Percentiles rank a stretch among this genome's conserved stretches.
Conservation (phyloP, 306 rosid species). For the Hippophae tibetana region DNA sequence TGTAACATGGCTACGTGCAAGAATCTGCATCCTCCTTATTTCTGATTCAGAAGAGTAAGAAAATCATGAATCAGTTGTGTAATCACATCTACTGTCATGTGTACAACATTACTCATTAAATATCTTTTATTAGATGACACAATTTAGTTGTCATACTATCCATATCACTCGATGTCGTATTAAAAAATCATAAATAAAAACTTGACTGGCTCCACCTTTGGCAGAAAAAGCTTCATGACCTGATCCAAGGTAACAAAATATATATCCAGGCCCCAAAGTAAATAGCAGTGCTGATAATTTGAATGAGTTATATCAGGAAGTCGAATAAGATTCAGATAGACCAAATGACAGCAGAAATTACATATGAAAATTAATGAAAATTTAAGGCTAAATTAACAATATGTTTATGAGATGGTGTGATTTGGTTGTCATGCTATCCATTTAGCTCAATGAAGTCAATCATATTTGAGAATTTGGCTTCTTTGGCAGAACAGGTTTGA, state of each 20-base stretch:
- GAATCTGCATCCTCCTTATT: constrained; percentile 64
- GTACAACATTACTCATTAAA: background rate
- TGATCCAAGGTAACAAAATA: background rate
- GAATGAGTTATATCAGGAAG: too few relatives aligned
- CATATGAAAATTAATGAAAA: too few relatives aligned
- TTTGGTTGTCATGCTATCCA: background rate
- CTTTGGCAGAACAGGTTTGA: background rate
- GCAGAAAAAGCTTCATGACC: background rate
- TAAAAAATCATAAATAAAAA: background rate
- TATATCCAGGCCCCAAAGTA: background rate
- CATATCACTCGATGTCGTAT: constrained; percentile 4
- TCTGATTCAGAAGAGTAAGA: constrained; percentile 34
- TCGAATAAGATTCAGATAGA: too few relatives aligned
- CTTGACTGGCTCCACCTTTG: background rate
- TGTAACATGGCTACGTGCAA: constrained; percentile 50
- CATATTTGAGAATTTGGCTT: background rate
- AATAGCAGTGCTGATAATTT: background rate
- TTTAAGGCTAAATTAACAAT: background rate
- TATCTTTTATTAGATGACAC: background rate
- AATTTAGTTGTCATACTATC: background rate
- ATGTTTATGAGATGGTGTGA: background rate
- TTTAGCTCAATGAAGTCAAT: constrained; percentile 4
- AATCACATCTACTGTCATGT: background rate
- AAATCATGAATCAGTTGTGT: background rate
- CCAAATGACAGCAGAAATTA: too few relatives aligned